Percentiles rank a stretch among this genome's conserved stretches.
phyloP scores from a whole-genome alignment of 768 basidiomycete genomes.

The Steccherinum ochraceum region DNA sequence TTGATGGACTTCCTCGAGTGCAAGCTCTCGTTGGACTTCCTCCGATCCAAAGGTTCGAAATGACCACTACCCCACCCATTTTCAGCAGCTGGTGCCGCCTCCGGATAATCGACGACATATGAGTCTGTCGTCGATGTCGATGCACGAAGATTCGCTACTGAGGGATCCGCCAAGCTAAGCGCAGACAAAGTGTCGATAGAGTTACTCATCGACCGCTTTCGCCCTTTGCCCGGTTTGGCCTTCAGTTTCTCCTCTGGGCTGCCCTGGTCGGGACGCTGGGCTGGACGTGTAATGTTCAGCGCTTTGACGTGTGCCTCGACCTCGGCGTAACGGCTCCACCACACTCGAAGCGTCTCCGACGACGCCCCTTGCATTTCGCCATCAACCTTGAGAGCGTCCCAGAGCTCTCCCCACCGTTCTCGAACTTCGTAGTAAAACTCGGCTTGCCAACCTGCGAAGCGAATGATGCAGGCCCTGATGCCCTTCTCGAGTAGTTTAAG shows the following conservation, averaged over 20 bases:
- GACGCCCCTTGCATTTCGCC: slow-evolving; percentile 48
- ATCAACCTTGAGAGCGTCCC: slow-evolving; percentile 50
- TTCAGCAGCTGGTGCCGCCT: not conserved
- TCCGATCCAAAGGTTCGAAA: slow-evolving; percentile 16
- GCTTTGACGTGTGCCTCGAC: slow-evolving; percentile 44
- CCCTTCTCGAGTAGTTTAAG: slow-evolving; percentile 55
- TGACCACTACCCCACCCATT: not conserved
- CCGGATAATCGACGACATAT: not conserved
- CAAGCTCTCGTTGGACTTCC: slow-evolving; percentile 34
- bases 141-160: not conserved
- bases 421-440: slow-evolving; percentile 54
- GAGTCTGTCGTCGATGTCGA: not conserved
- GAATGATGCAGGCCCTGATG: slow-evolving; percentile 41
- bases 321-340: slow-evolving; percentile 63
- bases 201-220: not conserved
- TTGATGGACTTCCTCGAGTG: slow-evolving; percentile 31
- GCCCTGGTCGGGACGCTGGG: not conserved
- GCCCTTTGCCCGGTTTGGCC: not conserved
- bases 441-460: slow-evolving; percentile 52
- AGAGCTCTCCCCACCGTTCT: slow-evolving; percentile 71
- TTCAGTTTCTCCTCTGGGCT: not conserved
- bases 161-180: not conserved
- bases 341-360: slow-evolving; percentile 65
- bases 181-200: not conserved
- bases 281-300: slow-evolving; percentile 31